Base-by-base conservation (phyloP, 768 basidiomycete genomes). In the Tephrocybe sp. region DNA sequence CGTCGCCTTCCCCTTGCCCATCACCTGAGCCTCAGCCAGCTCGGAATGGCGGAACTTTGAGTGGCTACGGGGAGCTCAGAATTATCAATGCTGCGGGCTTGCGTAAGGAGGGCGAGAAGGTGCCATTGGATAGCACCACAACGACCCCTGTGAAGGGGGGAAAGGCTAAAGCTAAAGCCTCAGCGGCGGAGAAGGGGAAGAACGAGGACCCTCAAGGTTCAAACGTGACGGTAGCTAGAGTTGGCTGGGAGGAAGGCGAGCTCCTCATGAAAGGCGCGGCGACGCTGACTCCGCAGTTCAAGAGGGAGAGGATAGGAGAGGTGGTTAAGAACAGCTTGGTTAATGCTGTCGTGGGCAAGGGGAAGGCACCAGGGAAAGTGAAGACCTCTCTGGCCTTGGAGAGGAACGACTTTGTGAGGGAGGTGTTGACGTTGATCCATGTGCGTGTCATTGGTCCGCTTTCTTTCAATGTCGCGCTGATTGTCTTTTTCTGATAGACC, bases 351-450 rank as follows among this genome's bases (percentile, higher is more conserved):
- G 57, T 60, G 34, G 55, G 56, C 12, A 62, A 58, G 23, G 51
- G 60, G 33, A 52, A 25, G 28, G 28, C 28, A 5, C 28, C 28
- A 11, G 39, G 7, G 32, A 37, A 47, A 28, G 57, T 61, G 21
- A 53, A 55, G 12, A 51, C 61, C 26, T n/a, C n/a, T n/a, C 61
- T 58, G 38, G 62, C 50, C 33, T 48, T 78, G 57, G 78, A 77
- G 54, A 75, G 73, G 63, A 81, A 79, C 47, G 80, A 78, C 45
- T 86, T 85, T 65, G 74, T 83, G 46, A 69, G 74, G 57, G 81
- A 85, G 63, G 68, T 85, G 53, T 64, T 85, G 63, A 77, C 74
- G 28, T 72, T 86, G 55, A 78, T 86, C 56, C 81, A 85, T 63
- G 84, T 86, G 47, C 56, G 82, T 53, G 23, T 34, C 15, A 17